Evolutionary conservation across 2,329 filamentous ascomycete species (phyloP).

Genomic region (Corinectria fuckeliana): DNA sequence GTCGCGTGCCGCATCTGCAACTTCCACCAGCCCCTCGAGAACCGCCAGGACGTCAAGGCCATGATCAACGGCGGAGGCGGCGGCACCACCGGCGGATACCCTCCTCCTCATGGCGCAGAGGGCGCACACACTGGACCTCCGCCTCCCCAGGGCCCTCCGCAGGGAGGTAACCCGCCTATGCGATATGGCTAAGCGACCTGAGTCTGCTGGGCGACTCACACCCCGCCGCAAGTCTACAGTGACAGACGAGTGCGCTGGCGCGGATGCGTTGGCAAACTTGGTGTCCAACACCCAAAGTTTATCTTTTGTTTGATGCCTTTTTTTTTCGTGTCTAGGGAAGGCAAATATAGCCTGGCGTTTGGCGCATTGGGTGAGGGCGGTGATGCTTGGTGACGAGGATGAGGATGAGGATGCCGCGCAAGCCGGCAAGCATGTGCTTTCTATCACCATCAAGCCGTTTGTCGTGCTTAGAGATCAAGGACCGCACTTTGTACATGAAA

Average conservation of each 20-base stretch:
- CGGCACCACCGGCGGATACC: constrained; percentile 38
- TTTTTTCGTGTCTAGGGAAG: constrained; percentile 17
- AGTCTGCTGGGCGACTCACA: not conserved
- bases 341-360: constrained; percentile 23
- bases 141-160: constrained; percentile 41
- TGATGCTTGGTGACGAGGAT: not conserved
- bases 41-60: constrained; percentile 61
- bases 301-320: not conserved
- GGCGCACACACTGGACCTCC: constrained; percentile 41
- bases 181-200: constrained; percentile 35
- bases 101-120: constrained; percentile 42
- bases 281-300: not conserved
- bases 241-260: not conserved
- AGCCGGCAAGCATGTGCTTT: not conserved
- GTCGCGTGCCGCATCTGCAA: constrained; percentile 78
- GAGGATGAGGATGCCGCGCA: constrained; percentile 6
- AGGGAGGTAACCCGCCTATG: constrained; percentile 39
- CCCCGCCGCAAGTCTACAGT: not conserved
- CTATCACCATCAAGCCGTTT: not conserved
- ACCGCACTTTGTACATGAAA: not conserved
- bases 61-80: constrained; percentile 53
- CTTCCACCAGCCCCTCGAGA: constrained; percentile 71
- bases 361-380: constrained; percentile 4
- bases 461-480: not conserved
- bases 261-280: constrained; percentile 7